Conservation (phyloP, 148 eudicot species). For the Amaranthus hypochondriacus region DNA sequence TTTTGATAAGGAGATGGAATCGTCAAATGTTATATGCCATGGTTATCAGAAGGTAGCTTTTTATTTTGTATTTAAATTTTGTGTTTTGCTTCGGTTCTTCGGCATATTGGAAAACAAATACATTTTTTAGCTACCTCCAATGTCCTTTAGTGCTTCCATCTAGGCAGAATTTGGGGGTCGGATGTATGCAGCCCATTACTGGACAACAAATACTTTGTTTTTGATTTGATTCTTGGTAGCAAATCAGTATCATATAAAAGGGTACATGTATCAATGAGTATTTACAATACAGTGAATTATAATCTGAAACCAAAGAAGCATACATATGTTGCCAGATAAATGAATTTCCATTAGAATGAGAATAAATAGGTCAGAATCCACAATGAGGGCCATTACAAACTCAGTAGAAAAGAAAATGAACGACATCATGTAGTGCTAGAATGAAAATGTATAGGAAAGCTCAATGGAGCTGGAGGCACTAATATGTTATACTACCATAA, state of each 20-base stretch:
- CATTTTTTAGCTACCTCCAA: too few species aligned
- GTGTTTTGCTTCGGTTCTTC: background rate
- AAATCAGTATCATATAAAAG: too few species aligned
- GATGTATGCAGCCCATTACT: too few species aligned
- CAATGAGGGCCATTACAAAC: background rate
- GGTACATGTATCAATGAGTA: too few species aligned
- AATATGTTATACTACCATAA: background rate
- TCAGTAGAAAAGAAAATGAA: background rate
- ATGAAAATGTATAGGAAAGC: background rate
- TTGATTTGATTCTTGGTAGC: too few species aligned
- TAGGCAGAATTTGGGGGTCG: too few species aligned
- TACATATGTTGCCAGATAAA: too few species aligned
- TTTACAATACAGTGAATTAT: too few species aligned
- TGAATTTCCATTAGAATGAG: background rate
- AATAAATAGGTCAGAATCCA: background rate
- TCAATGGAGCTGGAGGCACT: background rate
- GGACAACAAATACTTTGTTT: too few species aligned
- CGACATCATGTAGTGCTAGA: background rate
- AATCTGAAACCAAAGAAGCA: too few species aligned
- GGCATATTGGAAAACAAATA: background rate
- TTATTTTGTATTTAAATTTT: slow-evolving; percentile 1
- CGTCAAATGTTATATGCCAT: slow-evolving; percentile 55
- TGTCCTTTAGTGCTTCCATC: too few species aligned
- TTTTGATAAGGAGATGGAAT: slow-evolving; percentile 22
- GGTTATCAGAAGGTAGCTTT: slow-evolving; percentile 53